Percentiles rank a stretch among this genome's conserved stretches.
These are phyloP conservation scores for Epichloe gansuensis DNA, from an alignment of 2,329 filamentous ascomycete genomes.

Conservation along the genomic window DNA sequence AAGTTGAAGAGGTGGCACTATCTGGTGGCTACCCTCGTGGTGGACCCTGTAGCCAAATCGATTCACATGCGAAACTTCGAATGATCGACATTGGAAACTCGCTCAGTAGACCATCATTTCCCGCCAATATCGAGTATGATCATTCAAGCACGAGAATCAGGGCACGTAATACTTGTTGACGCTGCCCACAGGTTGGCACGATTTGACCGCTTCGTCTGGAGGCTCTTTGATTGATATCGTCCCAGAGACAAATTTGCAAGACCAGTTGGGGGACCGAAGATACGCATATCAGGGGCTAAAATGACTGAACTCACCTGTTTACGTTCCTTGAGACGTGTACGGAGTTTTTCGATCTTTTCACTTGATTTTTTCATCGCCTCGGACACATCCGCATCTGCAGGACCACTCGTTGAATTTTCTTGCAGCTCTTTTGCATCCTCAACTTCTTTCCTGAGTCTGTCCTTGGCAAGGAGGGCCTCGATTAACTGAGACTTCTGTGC, in stretches of 20 bases:
- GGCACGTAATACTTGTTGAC: not conserved
- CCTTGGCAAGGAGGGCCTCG: constrained; percentile 46
- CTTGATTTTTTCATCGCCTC: constrained; percentile 28
- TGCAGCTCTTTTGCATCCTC: constrained; percentile 33
- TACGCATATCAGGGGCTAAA: not conserved
- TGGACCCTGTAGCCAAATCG: not conserved
- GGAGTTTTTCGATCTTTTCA: constrained; percentile 47
- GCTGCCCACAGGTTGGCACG: not conserved
- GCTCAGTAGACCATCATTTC: not conserved
- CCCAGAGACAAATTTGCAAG: not conserved
- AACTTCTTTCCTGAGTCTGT: constrained; percentile 42
- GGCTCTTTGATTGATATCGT: not conserved
- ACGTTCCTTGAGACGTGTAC: constrained; percentile 39
- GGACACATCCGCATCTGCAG: constrained; percentile 21
- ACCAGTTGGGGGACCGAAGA: not conserved
- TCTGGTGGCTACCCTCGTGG: not conserved
- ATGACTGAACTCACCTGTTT: constrained; percentile 39
- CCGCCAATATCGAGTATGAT: not conserved
- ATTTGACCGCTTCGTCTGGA: not conserved
- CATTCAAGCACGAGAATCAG: not conserved
- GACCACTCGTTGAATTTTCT: constrained; percentile 20
- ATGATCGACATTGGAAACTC: not conserved
- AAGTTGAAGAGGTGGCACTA: not conserved
- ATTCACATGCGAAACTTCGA: not conserved
- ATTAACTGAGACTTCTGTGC: constrained; percentile 47